A percentile compares a stretch with the other conserved stretches of the same genome.
phyloP scores from a whole-genome alignment of 1,284 basidiomycete species.

The Singerocomus rubriflavus region DNA sequence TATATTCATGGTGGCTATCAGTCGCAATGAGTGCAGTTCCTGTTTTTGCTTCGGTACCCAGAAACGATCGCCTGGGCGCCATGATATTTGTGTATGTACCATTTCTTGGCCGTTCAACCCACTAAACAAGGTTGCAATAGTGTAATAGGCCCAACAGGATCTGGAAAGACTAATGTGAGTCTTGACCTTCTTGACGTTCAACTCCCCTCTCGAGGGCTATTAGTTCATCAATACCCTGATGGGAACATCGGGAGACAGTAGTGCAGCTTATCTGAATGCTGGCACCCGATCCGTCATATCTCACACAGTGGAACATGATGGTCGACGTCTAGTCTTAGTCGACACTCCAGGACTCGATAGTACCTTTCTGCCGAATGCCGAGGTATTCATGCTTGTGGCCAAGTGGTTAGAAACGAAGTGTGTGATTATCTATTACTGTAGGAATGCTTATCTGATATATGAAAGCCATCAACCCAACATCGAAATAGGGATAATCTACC shows the following conservation, averaged over 20 bases:
- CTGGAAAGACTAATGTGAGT: conserved; percentile 13
- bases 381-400: conserved; percentile 1
- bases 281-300: background rate
- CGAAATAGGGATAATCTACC: conserved; percentile 3
- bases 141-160: conserved; percentile 9
- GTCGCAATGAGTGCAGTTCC: no score
- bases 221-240: conserved; percentile 8
- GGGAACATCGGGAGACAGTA: background rate
- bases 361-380: background rate
- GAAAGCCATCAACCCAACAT: background rate
- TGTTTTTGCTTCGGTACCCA: no score
- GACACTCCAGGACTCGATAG: conserved; percentile 14
- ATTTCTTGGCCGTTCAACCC: background rate
- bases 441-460: background rate
- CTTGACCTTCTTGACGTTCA: background rate
- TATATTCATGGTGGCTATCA: no score
- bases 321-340: conserved; percentile 2
- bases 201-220: background rate
- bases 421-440: no score
- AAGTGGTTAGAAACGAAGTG: background rate
- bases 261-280: background rate
- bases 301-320: background rate
- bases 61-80: background rate
- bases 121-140: conserved; percentile 1
- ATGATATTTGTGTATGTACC: conserved; percentile 10